These are phyloP conservation scores for Drechslerella dactyloides DNA, from an alignment of 2,329 filamentous ascomycete genomes.

Conservation along the genomic window DNA sequence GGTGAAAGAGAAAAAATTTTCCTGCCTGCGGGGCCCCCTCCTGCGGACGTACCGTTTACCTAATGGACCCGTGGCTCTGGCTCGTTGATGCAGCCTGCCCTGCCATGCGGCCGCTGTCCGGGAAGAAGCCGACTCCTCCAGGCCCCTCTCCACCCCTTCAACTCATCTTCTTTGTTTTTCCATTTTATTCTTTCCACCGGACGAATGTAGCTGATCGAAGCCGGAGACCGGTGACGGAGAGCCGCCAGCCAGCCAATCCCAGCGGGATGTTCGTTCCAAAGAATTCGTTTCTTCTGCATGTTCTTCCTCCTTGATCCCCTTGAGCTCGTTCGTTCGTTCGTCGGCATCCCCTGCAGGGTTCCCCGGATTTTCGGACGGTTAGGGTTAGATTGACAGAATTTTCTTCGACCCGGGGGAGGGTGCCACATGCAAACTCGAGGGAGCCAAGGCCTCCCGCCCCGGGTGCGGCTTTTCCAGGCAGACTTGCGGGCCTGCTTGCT, in stretches of 20 bases:
- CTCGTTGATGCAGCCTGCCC: neutral
- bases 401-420: neutral
- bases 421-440: neutral
- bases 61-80: slow-evolving; percentile 35
- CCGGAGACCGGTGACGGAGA: neutral
- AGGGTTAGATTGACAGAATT: slow-evolving; percentile 29
- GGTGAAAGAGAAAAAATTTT: slow-evolving; percentile 40
- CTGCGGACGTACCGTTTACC: slow-evolving; percentile 11
- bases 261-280: slow-evolving; percentile 41
- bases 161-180: neutral
- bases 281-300: slow-evolving; percentile 25
- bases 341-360: slow-evolving; percentile 27
- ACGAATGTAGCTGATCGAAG: neutral
- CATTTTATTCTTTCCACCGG: slow-evolving; percentile 5
- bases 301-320: neutral
- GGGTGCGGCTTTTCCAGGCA: slow-evolving; percentile 19
- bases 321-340: too few species aligned
- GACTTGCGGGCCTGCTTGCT: too few species aligned
- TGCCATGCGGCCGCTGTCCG: slow-evolving; percentile 9
- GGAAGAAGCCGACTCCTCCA: slow-evolving; percentile 44
- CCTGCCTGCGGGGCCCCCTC: neutral
- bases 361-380: slow-evolving; percentile 45
- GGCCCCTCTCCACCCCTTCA: slow-evolving; percentile 21
- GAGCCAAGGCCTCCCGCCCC: slow-evolving; percentile 1
- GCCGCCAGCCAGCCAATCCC: slow-evolving; percentile 7